A percentile compares a stretch with the other conserved stretches of the same genome.
These are phyloP conservation scores for Tilletia indica DNA, from an alignment of 1,284 basidiomycete species.

Conservation along the genomic window DNA sequence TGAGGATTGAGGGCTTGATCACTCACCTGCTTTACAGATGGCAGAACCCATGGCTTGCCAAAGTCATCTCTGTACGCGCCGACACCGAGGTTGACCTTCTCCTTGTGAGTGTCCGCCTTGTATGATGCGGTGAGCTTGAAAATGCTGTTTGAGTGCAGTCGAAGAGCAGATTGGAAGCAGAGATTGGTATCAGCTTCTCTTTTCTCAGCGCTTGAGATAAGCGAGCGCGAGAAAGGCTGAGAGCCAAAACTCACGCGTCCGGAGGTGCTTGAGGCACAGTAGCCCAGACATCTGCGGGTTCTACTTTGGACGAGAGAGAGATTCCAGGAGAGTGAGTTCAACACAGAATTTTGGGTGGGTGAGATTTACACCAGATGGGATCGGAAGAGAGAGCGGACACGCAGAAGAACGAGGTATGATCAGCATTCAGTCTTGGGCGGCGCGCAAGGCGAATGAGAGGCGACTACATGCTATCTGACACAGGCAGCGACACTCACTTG, in stretches of 20 bases:
- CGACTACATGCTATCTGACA: not conserved
- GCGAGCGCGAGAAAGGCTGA: not conserved
- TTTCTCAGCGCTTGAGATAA: too few species aligned
- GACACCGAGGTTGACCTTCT: conserved; percentile 84
- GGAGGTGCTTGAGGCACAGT: conserved; percentile 20
- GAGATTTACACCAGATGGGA: not conserved
- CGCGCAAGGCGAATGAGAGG: not conserved
- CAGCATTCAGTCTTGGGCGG: not conserved
- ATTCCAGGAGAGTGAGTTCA: too few species aligned
- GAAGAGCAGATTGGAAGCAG: conserved; percentile 1
- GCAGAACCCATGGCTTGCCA: conserved; percentile 59
- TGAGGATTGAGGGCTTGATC: too few species aligned
- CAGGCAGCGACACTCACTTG: not conserved
- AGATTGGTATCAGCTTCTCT: not conserved
- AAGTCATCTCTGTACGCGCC: conserved; percentile 59
- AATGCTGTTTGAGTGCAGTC: conserved; percentile 59
- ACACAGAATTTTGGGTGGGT: not conserved
- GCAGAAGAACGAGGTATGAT: not conserved
- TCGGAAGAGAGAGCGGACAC: not conserved
- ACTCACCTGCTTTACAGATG: conserved; percentile 41
- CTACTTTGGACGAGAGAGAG: conserved; percentile 4
- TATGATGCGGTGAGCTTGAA: conserved; percentile 86
- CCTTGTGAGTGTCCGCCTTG: conserved; percentile 74
- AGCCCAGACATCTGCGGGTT: conserved; percentile 10
- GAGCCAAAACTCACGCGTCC: not conserved